Conservation (phyloP, 495 filamentous ascomycete species). For the Aspergillus incahuasiensis region DNA sequence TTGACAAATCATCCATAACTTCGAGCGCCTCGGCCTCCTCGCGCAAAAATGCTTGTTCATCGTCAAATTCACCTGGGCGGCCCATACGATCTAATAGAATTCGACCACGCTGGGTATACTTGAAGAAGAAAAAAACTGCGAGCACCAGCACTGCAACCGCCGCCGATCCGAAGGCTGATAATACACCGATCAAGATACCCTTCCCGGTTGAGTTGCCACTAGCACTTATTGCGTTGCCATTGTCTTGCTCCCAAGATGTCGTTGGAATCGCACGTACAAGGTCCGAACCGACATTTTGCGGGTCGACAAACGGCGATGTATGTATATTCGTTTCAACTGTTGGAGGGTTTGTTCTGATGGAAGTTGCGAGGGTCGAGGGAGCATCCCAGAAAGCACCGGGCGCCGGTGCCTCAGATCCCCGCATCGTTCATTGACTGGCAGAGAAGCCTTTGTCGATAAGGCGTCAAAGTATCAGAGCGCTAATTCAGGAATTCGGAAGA, state of each 20-base stretch:
- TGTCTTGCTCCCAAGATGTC: constrained; percentile 25
- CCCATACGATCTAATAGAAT: constrained; percentile 93
- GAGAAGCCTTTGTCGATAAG: constrained; percentile 9
- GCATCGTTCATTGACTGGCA: constrained; percentile 44
- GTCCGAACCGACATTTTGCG: constrained; percentile 18
- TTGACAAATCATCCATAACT: constrained; percentile 88
- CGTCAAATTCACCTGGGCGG: constrained; percentile 92
- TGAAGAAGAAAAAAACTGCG: constrained; percentile 87
- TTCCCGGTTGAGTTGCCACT: constrained; percentile 57
- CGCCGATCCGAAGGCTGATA: constrained; percentile 95
- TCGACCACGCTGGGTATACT: constrained; percentile 80
- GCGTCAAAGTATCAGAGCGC: not conserved
- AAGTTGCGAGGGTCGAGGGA: constrained; percentile 32
- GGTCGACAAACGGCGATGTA: constrained; percentile 8
- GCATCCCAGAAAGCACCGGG: constrained; percentile 36
- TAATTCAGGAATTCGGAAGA: constrained; percentile 1
- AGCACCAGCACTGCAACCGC: constrained; percentile 76
- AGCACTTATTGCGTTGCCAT: constrained; percentile 23
- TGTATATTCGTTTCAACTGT: constrained; percentile 30
- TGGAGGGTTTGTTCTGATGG: constrained; percentile 30
- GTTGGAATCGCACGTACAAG: constrained; percentile 29
- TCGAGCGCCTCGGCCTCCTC: constrained; percentile 96
- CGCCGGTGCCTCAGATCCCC: constrained; percentile 42
- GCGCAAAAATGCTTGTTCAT: constrained; percentile 85
- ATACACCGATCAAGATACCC: constrained; percentile 89